Base-by-base conservation (phyloP, 2,329 filamentous ascomycete genomes). In the Sclerotinia nivalis region DNA sequence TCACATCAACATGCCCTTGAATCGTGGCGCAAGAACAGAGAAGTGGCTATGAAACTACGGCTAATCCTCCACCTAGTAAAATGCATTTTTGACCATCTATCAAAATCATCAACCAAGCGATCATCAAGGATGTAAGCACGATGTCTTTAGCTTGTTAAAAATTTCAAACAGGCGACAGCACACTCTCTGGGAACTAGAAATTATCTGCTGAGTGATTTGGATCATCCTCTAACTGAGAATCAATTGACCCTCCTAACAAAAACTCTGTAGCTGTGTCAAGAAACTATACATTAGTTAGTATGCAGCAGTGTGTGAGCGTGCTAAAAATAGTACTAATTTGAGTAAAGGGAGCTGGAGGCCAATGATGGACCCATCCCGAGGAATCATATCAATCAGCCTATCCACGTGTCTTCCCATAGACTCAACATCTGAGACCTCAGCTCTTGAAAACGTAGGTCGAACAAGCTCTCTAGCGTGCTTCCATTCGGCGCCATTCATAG, bases 341-440 rank as follows among this genome's bases (percentile, higher is more conserved):
- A 28, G 49, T 12, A 69, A 37, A 31, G 49, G 59, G 10, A 50
- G 45, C n/a, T 69, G 69, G 37, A 71, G 58, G 43, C 66, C 69
- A 49, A 69, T 45, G 25, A 54, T 70, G 7, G n/a, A 18, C 15
- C 64, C 62, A 40, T 71, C 69, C 37, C 60, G 31, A 50, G 66
- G 66, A 31, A 66, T 69, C 43, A 59, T 49, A 8, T 18, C 12
- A 18, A 69, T 25, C 3, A 69, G 40, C 8, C 66, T 65, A 54
- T 71, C 43, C 25, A 62, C 47, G 13, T 54, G 54, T 28, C 12
- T 37, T 25, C 31, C 66, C 22, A 68, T 54, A 25, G 20, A n/a
- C 37, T 65, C n/a, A n/a, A 69, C n/a, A 52, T 71, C 69, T 4
- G 58, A 68, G n/a, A 68, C 22, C 31, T 69, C 50, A n/a, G 56